Percentiles rank a stretch among this genome's conserved stretches.
Conservation (phyloP, 2,329 filamentous ascomycete species). For the Rutstroemia sydowiana region DNA sequence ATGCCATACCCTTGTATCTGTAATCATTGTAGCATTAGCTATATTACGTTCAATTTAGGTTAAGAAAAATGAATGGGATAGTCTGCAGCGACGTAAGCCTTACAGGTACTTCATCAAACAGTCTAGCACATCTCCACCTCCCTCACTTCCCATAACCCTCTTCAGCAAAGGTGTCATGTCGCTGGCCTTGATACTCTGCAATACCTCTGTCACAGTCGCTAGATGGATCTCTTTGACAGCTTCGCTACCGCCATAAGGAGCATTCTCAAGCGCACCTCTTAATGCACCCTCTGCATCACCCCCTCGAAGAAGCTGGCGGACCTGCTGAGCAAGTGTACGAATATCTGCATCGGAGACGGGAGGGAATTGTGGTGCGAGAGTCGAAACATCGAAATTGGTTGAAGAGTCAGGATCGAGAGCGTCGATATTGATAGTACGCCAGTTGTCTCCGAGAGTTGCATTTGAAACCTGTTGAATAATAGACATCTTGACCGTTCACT, state of each 20-base stretch:
- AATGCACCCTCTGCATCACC: slow-evolving; percentile 85
- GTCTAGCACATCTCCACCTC: slow-evolving; percentile 79
- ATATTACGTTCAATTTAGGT: neutral
- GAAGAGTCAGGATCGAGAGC: slow-evolving; percentile 83
- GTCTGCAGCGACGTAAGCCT: slow-evolving; percentile 30
- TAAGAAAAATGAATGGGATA: neutral
- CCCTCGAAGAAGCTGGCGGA: slow-evolving; percentile 78
- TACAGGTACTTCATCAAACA: slow-evolving; percentile 98
- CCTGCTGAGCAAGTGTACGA: slow-evolving; percentile 68
- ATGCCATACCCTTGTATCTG: slow-evolving; percentile 86
- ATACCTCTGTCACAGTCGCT: slow-evolving; percentile 81
- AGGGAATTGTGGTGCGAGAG: slow-evolving; percentile 66
- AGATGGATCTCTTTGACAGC: slow-evolving; percentile 72
- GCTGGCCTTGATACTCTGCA: slow-evolving; percentile 91
- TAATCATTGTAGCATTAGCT: neutral
- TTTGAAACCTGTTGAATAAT: slow-evolving; percentile 59
- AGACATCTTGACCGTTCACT: slow-evolving; percentile 43
- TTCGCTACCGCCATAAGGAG: slow-evolving; percentile 62
- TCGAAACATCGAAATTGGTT: slow-evolving; percentile 82
- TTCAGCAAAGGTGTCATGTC: slow-evolving; percentile 89
- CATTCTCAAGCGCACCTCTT: slow-evolving; percentile 74
- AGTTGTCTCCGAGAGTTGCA: slow-evolving; percentile 54
- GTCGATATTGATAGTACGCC: slow-evolving; percentile 92
- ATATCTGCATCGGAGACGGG: slow-evolving; percentile 72
- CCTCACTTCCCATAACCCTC: slow-evolving; percentile 69